Evolutionary conservation across 495 filamentous ascomycete genomes (phyloP), one percentile per base, ranked within the genome.

Genomic region (Xylaria grammica): DNA sequence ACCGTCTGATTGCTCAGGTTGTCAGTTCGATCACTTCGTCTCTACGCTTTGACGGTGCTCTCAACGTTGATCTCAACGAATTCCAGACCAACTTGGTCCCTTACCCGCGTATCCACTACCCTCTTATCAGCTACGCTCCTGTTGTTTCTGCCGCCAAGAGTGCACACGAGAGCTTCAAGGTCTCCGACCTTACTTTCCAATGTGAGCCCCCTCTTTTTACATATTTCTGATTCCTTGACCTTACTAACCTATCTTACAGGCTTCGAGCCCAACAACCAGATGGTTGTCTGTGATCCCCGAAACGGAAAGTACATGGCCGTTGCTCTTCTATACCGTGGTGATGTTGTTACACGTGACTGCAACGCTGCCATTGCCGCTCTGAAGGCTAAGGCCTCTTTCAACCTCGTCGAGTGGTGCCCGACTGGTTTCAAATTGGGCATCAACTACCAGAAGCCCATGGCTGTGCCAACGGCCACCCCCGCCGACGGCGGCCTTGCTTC

Each of bases 301-400:
- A 92, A 94, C 60, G 92, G 92, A 74, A 96, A 96, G 81, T 96
- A 95, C 84, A 96, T 96, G 92, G 92, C 92, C 53, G 91, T 94
- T 30, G 91, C 91, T 66, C 84, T 96, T 38, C 82, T 96, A 68
- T 96, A 96, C 83, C 91, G 92, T 73, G 92, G 92, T 68, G 92
- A 96, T 69, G 91, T 92, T 60, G 90, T 95, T 57, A 90, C 92
- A 49, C 91, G 88, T 66, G 92, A 96, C 81, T 93, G 91, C 81
- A 88, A 81, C 67, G 85, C 87, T 46, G 92, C 92, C 30, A 87
- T 94, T 56, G 90, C 90, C 26, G 84, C 87, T 22, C 84, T 96
- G 67, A 96, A 96, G 82, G 88, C 92, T 70, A 94, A 92, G 83
- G 70, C 87, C 9, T 92, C 92, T 27, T 94, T 96, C 85, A 93